These are phyloP conservation scores for Solanum aculeatissimum DNA, from an alignment of 305 asterid species.

Conservation along the genomic window DNA sequence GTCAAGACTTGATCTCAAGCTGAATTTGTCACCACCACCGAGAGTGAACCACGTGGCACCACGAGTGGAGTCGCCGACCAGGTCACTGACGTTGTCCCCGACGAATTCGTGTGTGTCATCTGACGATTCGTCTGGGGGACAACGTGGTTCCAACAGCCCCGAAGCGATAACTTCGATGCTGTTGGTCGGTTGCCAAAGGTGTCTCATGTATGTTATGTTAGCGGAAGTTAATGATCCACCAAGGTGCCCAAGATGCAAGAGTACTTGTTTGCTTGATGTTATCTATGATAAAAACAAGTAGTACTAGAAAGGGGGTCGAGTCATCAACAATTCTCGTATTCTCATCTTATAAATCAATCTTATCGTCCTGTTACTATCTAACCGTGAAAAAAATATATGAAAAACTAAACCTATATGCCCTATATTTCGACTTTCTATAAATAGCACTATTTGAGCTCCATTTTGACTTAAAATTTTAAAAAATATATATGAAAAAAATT, in stretches of 20 bases:
- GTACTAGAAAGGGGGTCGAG: neutral
- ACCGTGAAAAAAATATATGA: neutral
- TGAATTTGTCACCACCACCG: constrained; percentile 51
- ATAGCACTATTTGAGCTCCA: constrained; percentile 42
- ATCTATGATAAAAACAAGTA: constrained; percentile 9
- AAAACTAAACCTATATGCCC: neutral
- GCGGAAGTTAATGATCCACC: constrained; percentile 45
- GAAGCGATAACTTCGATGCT: constrained; percentile 45
- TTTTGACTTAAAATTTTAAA: constrained; percentile 11
- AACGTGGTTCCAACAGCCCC: constrained; percentile 37
- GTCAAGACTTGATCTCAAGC: constrained; percentile 40
- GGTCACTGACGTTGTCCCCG: constrained; percentile 32
- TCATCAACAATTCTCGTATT: neutral
- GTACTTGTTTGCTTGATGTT: constrained; percentile 48
- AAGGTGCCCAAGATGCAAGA: constrained; percentile 60
- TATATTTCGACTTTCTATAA: neutral
- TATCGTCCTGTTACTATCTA: neutral
- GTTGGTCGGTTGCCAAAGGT: constrained; percentile 60
- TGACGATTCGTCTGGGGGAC: constrained; percentile 31
- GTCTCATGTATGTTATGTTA: constrained; percentile 64
- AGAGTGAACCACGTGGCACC: constrained; percentile 10
- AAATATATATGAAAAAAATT: neutral
- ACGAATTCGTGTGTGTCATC: constrained; percentile 46
- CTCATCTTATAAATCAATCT: neutral
- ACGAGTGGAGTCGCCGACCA: constrained; percentile 30